Evolutionary conservation across 1,284 basidiomycete species (phyloP), one percentile per base, ranked within the genome.

Genomic region (Papiliotrema fonsecae): DNA sequence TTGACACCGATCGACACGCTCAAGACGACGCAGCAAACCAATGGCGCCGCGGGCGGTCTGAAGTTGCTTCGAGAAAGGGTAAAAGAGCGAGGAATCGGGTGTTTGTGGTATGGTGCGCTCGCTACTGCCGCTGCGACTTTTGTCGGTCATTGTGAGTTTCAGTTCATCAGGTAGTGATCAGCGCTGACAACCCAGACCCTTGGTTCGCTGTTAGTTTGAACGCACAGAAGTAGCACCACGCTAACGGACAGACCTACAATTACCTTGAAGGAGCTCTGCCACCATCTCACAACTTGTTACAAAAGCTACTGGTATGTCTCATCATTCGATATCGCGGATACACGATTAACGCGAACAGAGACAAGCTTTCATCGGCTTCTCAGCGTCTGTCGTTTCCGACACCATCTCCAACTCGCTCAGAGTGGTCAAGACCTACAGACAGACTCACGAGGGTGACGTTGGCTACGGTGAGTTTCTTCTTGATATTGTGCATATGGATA

Each of bases 381-480:
- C 75, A 35, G 87, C 89, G 1, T 88, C 87, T 2, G 76, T 91
- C 44, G 77, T 84, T 3, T 90, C 87, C 10, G 90, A 93, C 64
- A 85, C 83, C 0, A 65, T 87, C 39, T 88, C 85, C 45, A 93
- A 94, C 75, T 88, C 85, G 5, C 75, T 94, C 2, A 81, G 88
- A n/a, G 89, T 94, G 3, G 75, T 94, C 62, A 94, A 93, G 78
- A 93, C 90, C 0, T 93, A 92, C 72, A 77, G 90, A 16, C 90
- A 94, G 69, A 87, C 90, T 16, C 83, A 90, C 66, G 83, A 85
- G 52, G 82, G 81, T 3, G 78, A 82, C 28, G 83, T 93, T 14
- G 81, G 84, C 2, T 94, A 93, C 66, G 51, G 76, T 75, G 46
- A 54, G 73, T 65, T 19, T 9, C 4, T 6, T 28, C 22, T n/a